Base-by-base conservation (phyloP, 768 basidiomycete species). In the Rhizopogon vinicolor region DNA sequence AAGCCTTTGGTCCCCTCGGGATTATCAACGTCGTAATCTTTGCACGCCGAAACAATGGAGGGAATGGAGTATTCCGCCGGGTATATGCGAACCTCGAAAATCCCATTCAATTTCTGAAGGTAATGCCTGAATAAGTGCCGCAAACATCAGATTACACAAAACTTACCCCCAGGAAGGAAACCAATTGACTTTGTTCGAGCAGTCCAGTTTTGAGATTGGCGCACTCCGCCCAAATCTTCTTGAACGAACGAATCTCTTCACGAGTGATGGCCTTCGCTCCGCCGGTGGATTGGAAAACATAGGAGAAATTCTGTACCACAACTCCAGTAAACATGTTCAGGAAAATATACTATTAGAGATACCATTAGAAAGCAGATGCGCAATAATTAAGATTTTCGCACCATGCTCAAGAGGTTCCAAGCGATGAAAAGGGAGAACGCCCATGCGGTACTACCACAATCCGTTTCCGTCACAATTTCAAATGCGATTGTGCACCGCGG, bases 271-370 rank as follows among this genome's bases (percentile, higher is more conserved):
- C 83, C 58, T 83, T 89, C 16, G 88, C 83, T n/a, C 86, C 86
- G 5, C 87, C 85, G 9, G 89, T 86, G 33, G 87, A 80, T 71
- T 95, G 92, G 73, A 93, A 96, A 7, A 97, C 91, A 68, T 95
- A 97, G 18, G 92, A 91, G 71, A 98, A 98, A 65, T 88, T 94
- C 71, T 98, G 89, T 61, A 96, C 94, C 52, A 96, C 87, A 58
- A 95, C 91, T 89, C 91, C 92, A 71, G 92, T 94, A 68, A 95
- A 95, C 86, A 97, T 85, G 72, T 96, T 97, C 60, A 90, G 82
- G 69, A 98, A 94, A 63, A 98, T 94, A 69, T 94, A 97, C 94
- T 95, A 66, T 5, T 28, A 37, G 25, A 19, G 56, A 60, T 18
- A 53, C 33, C 9, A 53, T 41, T 12, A 22, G 37, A 52, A 46